Conservation (phyloP, 2,329 filamentous ascomycete genomes). For the Ceratocystis lukuohia region DNA sequence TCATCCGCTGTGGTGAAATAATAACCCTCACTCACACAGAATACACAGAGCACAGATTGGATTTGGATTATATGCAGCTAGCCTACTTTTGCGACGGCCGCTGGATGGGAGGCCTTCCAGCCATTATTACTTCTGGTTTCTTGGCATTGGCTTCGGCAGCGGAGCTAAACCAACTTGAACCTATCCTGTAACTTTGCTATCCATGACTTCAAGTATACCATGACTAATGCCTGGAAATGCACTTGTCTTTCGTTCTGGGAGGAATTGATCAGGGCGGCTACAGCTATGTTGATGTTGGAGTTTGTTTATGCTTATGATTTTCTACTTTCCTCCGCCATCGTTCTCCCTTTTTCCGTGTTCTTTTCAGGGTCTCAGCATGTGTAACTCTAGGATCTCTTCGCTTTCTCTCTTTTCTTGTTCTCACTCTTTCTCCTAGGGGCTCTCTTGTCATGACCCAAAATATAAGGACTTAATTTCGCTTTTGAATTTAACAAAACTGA, state of each 20-base stretch:
- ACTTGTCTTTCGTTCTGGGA: background rate
- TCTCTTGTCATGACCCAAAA: background rate
- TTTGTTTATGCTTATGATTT: background rate
- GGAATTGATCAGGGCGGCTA: background rate
- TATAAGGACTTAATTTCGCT: too few species aligned
- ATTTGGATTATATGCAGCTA: background rate
- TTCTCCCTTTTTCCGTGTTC: background rate
- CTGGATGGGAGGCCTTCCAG: slow-evolving; percentile 15
- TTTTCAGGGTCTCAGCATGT: background rate
- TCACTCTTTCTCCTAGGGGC: background rate
- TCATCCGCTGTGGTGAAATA: background rate
- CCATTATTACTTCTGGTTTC: background rate
- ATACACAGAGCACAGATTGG: background rate
- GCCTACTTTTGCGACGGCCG: slow-evolving; percentile 3
- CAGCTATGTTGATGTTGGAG: background rate
- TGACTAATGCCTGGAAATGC: background rate
- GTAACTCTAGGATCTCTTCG: background rate
- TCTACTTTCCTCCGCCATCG: background rate
- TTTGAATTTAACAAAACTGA: background rate
- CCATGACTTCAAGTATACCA: background rate
- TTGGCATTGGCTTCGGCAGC: slow-evolving; percentile 1
- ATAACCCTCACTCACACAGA: background rate
- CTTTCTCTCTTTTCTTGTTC: background rate
- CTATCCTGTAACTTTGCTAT: background rate
- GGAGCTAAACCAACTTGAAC: background rate